Evolutionary conservation across 345 rosid genomes (phyloP), one percentile per base, ranked within the genome.

Genomic region (Rhodomyrtus tomentosa): DNA sequence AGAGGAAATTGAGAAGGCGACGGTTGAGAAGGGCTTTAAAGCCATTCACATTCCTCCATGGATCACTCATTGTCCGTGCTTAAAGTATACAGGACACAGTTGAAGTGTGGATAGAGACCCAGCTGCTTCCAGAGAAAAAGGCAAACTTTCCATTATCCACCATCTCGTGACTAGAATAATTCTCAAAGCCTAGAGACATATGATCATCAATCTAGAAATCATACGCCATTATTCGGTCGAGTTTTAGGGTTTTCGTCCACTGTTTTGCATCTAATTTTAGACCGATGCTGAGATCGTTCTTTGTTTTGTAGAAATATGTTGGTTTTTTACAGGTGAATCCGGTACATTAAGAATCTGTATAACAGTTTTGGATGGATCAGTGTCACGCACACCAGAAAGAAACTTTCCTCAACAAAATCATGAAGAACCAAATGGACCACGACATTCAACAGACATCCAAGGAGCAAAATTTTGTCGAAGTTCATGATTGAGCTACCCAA

Each of bases 11-110:
- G 7, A 29, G 74, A 83, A 55, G 83, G 83, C 32, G 86, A 53
- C 80, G 51, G 86, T 85, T 85, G 86, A 55, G 86, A 45, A 58
- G 53, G 59, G 59, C 50, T 85, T 85, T 79, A 38, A 55, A 58
- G 58, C 18, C 13, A 36, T 36, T 68, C 76, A 68, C 76, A 68
- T 68, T 68, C 45, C 76, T 32, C 20, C 24, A 20, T 68, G 76
- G 20, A 68, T 68, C 76, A 68, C 21, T 10, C 40, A 18, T 68
- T 9, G 76, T 68, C 76, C 76, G 76, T 2, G 76, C 25, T 24
- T 8, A 68, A 68, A 18, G 76, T 68, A 18, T 18, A 40, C 40
- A 36, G 45, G 45, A 68, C 76, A 18, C 45, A 68, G 76, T 20
- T 68, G 76, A 68, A 68, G 76, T 32, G 36, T 68, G 38, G 76